Evolutionary conservation across 2,329 filamentous ascomycete species (phyloP).

Genomic region (Zymoseptoria ardabiliae): DNA sequence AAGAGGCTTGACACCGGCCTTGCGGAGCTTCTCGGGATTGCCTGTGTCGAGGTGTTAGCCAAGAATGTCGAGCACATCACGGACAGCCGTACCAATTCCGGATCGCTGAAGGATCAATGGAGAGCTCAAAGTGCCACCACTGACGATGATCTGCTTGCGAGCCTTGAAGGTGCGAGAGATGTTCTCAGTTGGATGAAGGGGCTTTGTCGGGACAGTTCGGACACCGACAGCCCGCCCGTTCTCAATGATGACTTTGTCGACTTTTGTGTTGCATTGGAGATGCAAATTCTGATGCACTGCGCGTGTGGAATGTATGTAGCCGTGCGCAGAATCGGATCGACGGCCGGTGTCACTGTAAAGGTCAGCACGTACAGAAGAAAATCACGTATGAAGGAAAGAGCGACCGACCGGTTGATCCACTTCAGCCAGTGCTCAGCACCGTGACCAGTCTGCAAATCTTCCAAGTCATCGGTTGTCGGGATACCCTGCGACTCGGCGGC

Average conservation of each 20-base stretch:
- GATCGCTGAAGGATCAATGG: constrained; percentile 69
- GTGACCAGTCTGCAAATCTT: constrained; percentile 60
- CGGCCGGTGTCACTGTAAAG: constrained; percentile 51
- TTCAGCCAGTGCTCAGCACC: constrained; percentile 79
- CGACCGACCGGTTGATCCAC: constrained; percentile 60
- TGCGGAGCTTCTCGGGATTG: constrained; percentile 63
- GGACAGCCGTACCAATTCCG: constrained; percentile 46
- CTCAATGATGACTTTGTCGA: constrained; percentile 69
- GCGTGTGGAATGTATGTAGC: constrained; percentile 69
- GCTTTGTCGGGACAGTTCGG: constrained; percentile 63
- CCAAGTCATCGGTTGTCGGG: constrained; percentile 63
- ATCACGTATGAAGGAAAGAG: constrained; percentile 18
- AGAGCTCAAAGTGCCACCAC: constrained; percentile 64
- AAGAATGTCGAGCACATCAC: neutral
- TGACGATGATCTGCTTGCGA: constrained; percentile 67
- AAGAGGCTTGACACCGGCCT: constrained; percentile 59
- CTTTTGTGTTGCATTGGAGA: constrained; percentile 66
- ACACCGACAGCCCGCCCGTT: constrained; percentile 65
- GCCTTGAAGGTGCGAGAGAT: constrained; percentile 56
- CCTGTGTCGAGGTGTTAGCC: constrained; percentile 25
- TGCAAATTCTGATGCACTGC: constrained; percentile 64
- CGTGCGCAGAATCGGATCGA: constrained; percentile 69
- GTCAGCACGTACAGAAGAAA: constrained; percentile 2
- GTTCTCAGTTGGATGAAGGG: constrained; percentile 48
- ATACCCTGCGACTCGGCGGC: constrained; percentile 62